Conservation (phyloP, 768 basidiomycete species). For the Kwoniella dejecticola region DNA sequence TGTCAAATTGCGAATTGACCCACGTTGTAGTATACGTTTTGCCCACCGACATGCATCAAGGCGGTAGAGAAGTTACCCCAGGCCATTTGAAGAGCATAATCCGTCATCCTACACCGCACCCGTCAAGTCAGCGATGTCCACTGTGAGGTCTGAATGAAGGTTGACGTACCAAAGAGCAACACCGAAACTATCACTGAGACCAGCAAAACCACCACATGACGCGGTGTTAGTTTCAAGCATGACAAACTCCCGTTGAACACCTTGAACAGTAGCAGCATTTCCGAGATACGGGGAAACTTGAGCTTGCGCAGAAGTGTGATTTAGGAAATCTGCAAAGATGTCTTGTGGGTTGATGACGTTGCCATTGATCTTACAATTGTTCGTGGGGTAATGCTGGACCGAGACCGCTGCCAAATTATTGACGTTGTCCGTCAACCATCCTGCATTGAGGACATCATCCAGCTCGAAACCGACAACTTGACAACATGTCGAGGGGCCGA, state of each 20-base stretch:
- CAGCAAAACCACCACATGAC: slow-evolving; percentile 61
- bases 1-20: slow-evolving; percentile 32
- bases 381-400: slow-evolving; percentile 54
- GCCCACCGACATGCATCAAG: slow-evolving; percentile 61
- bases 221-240: slow-evolving; percentile 73
- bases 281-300: slow-evolving; percentile 63
- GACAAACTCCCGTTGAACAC: slow-evolving; percentile 58
- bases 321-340: slow-evolving; percentile 63
- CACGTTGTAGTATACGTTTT: slow-evolving; percentile 63
- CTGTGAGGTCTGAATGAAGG: background rate
- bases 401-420: slow-evolving; percentile 48
- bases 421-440: slow-evolving; percentile 50
- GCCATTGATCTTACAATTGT: slow-evolving; percentile 56
- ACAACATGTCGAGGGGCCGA: slow-evolving; percentile 68
- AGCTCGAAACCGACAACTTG: slow-evolving; percentile 60
- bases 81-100: slow-evolving; percentile 66
- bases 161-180: slow-evolving; percentile 65
- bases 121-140: background rate
- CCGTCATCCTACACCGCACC: slow-evolving; percentile 52
- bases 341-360: slow-evolving; percentile 55
- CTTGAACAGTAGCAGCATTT: slow-evolving; percentile 59
- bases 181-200: slow-evolving; percentile 65
- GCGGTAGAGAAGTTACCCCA: slow-evolving; percentile 61
- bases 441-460: slow-evolving; percentile 51
- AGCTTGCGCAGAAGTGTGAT: slow-evolving; percentile 62